Evolutionary conservation across 108 stramenopile species (phyloP).

Genomic region (Pelagomonas calceolata): DNA sequence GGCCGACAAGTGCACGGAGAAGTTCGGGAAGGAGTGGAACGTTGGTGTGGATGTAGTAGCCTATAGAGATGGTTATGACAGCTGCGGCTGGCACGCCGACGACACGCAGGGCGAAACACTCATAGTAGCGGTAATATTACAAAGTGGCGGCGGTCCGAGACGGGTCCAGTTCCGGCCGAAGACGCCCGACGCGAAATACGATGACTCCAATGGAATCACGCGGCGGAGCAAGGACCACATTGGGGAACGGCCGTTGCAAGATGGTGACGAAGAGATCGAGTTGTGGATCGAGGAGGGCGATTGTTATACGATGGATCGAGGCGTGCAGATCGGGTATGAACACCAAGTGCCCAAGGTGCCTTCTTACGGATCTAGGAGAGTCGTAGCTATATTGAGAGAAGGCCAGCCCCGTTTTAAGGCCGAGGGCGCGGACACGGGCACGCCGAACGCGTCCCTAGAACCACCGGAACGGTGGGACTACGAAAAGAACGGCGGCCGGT

Average conservation of each 20-base stretch:
- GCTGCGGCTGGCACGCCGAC: constrained; percentile 9
- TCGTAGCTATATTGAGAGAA: neutral
- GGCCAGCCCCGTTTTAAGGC: neutral
- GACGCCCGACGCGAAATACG: neutral
- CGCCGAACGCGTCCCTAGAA: neutral
- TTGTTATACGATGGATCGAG: constrained; percentile 6
- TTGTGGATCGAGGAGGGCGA: constrained; percentile 6
- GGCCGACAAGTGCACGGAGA: neutral
- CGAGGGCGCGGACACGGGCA: constrained; percentile 1
- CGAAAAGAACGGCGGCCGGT: neutral
- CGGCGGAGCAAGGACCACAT: neutral
- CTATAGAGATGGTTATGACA: constrained; percentile 12
- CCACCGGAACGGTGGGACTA: too few species aligned
- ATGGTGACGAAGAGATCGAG: constrained; percentile 10
- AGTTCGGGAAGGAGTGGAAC: neutral
- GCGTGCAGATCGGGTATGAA: constrained; percentile 2
- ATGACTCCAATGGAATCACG: neutral
- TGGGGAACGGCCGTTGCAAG: neutral
- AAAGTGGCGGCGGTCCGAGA: neutral
- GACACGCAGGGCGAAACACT: constrained; percentile 14
- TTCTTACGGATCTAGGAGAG: neutral
- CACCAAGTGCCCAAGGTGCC: constrained; percentile 5
- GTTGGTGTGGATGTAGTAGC: constrained; percentile 7
- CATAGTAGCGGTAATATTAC: constrained; percentile 4
- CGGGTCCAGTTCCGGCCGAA: constrained; percentile 10